A percentile compares a stretch with the other conserved stretches of the same genome.
phyloP scores from a whole-genome alignment of 805 yeast genomes.

The Spathaspora passalidarum region DNA sequence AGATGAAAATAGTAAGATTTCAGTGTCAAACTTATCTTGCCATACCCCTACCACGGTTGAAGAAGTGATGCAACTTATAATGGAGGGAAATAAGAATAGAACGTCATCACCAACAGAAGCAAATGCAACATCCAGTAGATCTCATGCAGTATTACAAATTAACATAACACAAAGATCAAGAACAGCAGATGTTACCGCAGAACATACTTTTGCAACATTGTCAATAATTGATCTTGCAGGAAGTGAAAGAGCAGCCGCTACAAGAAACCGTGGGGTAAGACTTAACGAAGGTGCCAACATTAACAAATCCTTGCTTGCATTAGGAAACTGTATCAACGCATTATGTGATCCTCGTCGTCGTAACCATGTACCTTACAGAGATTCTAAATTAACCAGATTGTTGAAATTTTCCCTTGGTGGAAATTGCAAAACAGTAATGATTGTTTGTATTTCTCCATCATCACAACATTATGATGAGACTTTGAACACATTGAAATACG shows the following conservation, averaged over 20 bases:
- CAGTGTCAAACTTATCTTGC: slow-evolving; percentile 67
- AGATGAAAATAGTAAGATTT: slow-evolving; percentile 59
- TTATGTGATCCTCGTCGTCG: slow-evolving; percentile 67
- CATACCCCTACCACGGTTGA: slow-evolving; percentile 61
- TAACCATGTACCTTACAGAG: slow-evolving; percentile 85
- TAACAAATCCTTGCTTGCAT: slow-evolving; percentile 80
- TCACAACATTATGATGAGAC: slow-evolving; percentile 90
- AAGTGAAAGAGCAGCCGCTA: slow-evolving; percentile 89
- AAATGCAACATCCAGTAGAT: slow-evolving; percentile 84
- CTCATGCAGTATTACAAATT: slow-evolving; percentile 90
- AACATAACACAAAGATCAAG: slow-evolving; percentile 60
- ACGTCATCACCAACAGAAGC: slow-evolving; percentile 89
- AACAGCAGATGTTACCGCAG: slow-evolving; percentile 61
- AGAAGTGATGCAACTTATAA: slow-evolving; percentile 76
- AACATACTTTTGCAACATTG: slow-evolving; percentile 73
- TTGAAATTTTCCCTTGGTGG: slow-evolving; percentile 91
- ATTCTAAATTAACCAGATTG: slow-evolving; percentile 83
- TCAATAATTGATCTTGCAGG: slow-evolving; percentile 93
- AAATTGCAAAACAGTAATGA: slow-evolving; percentile 93
- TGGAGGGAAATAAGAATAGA: slow-evolving; percentile 69
- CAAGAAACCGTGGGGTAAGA: slow-evolving; percentile 78
- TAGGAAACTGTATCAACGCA: slow-evolving; percentile 94
- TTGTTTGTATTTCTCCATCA: slow-evolving; percentile 89
- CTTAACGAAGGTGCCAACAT: slow-evolving; percentile 92
- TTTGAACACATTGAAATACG: slow-evolving; percentile 84